Percentiles rank a stretch among this genome's conserved stretches.
phyloP scores from a whole-genome alignment of 805 yeast genomes.

The Saccharomyces jurei region DNA sequence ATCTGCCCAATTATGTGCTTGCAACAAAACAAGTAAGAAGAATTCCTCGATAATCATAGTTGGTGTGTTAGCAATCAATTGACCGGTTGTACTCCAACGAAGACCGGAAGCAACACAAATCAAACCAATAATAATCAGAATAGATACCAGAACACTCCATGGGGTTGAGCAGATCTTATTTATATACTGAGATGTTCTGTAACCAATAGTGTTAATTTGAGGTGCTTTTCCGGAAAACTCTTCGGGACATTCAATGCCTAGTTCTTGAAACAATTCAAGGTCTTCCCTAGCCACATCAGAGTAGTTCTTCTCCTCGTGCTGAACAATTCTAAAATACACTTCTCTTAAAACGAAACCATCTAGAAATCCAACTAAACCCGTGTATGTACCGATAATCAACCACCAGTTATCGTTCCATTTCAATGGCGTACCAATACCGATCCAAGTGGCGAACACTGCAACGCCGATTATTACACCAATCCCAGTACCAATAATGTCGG shows the following conservation, averaged over 20 bases:
- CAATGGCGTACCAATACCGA: constrained; percentile 33
- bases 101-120: constrained; percentile 30
- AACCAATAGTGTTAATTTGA: constrained; percentile 10
- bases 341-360: constrained; percentile 38
- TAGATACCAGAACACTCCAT: constrained; percentile 27
- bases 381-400: constrained; percentile 40
- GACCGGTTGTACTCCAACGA: constrained; percentile 36
- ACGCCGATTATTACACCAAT: constrained; percentile 32
- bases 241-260: constrained; percentile 23
- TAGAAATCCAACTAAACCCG: constrained; percentile 37
- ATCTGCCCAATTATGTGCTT: constrained; percentile 34
- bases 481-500: constrained; percentile 38
- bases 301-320: constrained; percentile 23
- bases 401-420: constrained; percentile 36
- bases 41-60: constrained; percentile 40
- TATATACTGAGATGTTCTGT: constrained; percentile 20
- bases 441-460: constrained; percentile 33
- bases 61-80: constrained; percentile 35
- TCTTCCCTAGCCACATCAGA: constrained; percentile 28
- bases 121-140: constrained; percentile 26
- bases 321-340: constrained; percentile 28
- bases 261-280: constrained; percentile 21
- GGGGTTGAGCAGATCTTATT: constrained; percentile 29
- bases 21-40: constrained; percentile 32
- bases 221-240: constrained; percentile 9